Evolutionary conservation across 2,329 filamentous ascomycete species (phyloP).

Genomic region (Phyllosticta capitalensis): DNA sequence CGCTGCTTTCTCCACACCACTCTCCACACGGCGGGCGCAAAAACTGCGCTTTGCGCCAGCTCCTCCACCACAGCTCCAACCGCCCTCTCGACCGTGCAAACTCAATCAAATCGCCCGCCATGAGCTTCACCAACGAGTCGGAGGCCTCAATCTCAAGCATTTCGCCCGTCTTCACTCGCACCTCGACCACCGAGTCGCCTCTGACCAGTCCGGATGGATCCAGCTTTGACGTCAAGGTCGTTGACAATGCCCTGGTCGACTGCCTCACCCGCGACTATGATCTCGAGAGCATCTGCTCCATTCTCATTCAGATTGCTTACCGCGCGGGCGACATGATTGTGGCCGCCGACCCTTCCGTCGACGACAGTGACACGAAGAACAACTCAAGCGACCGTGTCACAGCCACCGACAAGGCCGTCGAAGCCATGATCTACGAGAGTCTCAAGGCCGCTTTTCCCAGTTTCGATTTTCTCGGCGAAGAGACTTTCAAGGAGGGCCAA

Average conservation of each 20-base stretch:
- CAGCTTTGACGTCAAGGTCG: not conserved
- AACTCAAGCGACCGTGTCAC: slow-evolving; percentile 45
- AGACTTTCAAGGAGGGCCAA: slow-evolving; percentile 23
- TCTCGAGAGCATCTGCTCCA: not conserved
- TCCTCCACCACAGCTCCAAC: not conserved
- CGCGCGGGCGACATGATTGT: slow-evolving; percentile 25
- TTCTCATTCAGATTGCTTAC: slow-evolving; percentile 16
- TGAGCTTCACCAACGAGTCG: slow-evolving; percentile 2
- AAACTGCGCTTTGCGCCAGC: not conserved
- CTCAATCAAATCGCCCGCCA: not conserved
- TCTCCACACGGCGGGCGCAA: not conserved
- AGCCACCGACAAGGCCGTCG: slow-evolving; percentile 45
- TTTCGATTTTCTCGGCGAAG: slow-evolving; percentile 33
- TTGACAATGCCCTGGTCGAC: slow-evolving; percentile 4
- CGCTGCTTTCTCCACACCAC: not conserved
- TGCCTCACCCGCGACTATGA: not conserved
- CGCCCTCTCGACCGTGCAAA: not conserved
- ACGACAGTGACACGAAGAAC: slow-evolving; percentile 23
- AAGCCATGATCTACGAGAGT: slow-evolving; percentile 38
- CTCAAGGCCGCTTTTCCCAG: slow-evolving; percentile 37
- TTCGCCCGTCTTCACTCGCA: not conserved
- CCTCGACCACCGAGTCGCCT: not conserved
- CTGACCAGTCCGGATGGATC: slow-evolving; percentile 1
- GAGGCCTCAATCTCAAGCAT: not conserved
- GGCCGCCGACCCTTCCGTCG: slow-evolving; percentile 20